Evolutionary conservation across 1,284 basidiomycete species (phyloP), one percentile per base, ranked within the genome.

Genomic region (Malassezia sp.): DNA sequence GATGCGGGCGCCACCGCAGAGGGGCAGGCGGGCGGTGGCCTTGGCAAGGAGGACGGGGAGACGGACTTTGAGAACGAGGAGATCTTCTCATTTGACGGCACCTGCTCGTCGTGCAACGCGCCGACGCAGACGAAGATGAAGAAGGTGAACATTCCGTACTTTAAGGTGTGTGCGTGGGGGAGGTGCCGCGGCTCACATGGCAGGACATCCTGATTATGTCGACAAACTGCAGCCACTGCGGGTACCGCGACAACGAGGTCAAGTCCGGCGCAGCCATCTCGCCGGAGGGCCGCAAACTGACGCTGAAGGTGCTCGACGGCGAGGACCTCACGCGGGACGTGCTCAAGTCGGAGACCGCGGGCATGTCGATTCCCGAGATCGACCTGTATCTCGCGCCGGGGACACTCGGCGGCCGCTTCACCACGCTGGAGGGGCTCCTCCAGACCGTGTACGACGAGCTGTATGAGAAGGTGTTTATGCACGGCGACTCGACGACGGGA

Each of bases 181-280:
- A n/a, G n/a, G n/a, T n/a, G n/a, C n/a, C n/a, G n/a, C n/a, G n/a
- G n/a, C n/a, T n/a, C n/a, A n/a, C n/a, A n/a, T n/a, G n/a, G n/a
- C n/a, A n/a, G 84, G 89, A 99, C 66, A 84, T 91, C 51, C 75
- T 97, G 54, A 90, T 99, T 73, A 97, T 97, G 91, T 93, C 90
- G 21, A 91, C 90, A 21, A 93, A 95, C 69, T 97, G 93, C 72
- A 85, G 87, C 45, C 73, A 75, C 45, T 97, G 91, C 71, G 91
- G 91, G 1, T 97, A 96, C 73, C 78, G 87, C 57, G 91, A 97
- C 73, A 96, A 93, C 69, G 91, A 97, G 74, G 84, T 97, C 66
- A 97, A 97, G 72, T 85, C 86, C 6, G 88, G 91, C 20, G 75
- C 82, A 2, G 88, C 88, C 1, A 87, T 96, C 45, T 84, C 87